phyloP scores from a whole-genome alignment of 768 basidiomycete species.

The Xerocomellus chrysenteron region DNA sequence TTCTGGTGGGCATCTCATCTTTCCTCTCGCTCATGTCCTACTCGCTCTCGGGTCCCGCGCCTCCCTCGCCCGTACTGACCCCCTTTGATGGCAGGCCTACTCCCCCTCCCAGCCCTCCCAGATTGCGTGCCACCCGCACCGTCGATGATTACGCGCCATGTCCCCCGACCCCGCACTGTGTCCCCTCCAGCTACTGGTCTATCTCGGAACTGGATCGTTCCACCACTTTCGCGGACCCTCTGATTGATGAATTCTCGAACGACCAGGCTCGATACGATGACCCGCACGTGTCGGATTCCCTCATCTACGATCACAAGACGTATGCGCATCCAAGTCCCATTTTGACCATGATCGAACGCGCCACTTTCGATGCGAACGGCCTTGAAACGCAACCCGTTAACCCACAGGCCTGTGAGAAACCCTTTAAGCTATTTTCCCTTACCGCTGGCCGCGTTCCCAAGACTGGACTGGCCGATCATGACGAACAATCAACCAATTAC shows the following conservation, averaged over 20 bases:
- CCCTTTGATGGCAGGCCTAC: constrained; percentile 1
- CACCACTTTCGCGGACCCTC: neutral
- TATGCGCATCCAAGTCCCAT: constrained; percentile 19
- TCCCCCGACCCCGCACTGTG: constrained; percentile 10
- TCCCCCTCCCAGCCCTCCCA: constrained; percentile 6
- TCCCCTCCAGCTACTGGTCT: neutral
- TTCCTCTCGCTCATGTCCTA: neutral
- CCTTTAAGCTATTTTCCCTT: constrained; percentile 8
- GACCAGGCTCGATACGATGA: neutral
- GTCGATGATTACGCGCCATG: constrained; percentile 11
- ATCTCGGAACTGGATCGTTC: neutral
- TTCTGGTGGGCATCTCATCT: neutral
- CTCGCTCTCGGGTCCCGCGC: neutral
- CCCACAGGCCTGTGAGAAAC: neutral
- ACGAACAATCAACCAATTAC: constrained; percentile 8
- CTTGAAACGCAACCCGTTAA: neutral
- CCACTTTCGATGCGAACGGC: neutral
- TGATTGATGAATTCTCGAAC: neutral
- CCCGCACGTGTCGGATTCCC: neutral
- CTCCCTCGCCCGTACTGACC: constrained; percentile 7
- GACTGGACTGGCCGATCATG: constrained; percentile 1
- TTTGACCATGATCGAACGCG: constrained; percentile 11
- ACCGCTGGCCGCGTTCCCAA: neutral
- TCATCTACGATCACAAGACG: neutral
- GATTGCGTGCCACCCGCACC: neutral